Evolutionary conservation across 2,329 filamentous ascomycete species (phyloP).

Genomic region (Hypoxylon sp.): DNA sequence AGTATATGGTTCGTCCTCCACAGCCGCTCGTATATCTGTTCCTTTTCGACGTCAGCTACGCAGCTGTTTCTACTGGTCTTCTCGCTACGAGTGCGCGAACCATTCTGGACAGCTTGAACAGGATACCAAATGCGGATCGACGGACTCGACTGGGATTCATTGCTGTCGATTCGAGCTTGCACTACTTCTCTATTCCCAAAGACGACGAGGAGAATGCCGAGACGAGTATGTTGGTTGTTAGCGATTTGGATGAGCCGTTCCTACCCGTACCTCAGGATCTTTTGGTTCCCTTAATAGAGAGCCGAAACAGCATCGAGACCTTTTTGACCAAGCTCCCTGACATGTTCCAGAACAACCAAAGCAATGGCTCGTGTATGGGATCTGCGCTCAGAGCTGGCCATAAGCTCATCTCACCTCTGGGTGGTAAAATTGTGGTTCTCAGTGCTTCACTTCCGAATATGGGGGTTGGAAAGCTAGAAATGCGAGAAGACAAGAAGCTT

Average conservation of each 20-base stretch:
- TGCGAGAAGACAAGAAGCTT: slow-evolving; percentile 96
- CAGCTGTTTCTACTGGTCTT: slow-evolving; percentile 88
- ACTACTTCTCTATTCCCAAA: slow-evolving; percentile 95
- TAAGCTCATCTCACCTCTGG: slow-evolving; percentile 93
- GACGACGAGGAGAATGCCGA: slow-evolving; percentile 88
- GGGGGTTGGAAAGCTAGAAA: slow-evolving; percentile 89
- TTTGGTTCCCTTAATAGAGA: slow-evolving; percentile 88
- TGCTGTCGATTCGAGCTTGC: slow-evolving; percentile 91
- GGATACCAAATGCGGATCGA: slow-evolving; percentile 97
- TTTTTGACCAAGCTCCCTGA: slow-evolving; percentile 92
- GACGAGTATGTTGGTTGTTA: slow-evolving; percentile 92
- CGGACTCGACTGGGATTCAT: slow-evolving; percentile 94
- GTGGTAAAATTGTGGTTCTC: slow-evolving; percentile 93
- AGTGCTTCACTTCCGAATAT: slow-evolving; percentile 91
- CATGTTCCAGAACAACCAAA: slow-evolving; percentile 97
- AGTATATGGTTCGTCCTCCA: slow-evolving; percentile 98
- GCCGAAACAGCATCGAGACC: slow-evolving; percentile 88
- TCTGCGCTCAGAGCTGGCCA: slow-evolving; percentile 92
- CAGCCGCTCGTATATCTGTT: slow-evolving; percentile 97
- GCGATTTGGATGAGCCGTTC: slow-evolving; percentile 96
- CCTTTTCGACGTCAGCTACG: slow-evolving; percentile 93
- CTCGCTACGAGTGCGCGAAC: slow-evolving; percentile 92
- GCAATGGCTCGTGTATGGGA: slow-evolving; percentile 91
- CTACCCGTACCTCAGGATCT: slow-evolving; percentile 93
- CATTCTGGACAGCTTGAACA: slow-evolving; percentile 92